Conservation (phyloP, 306 rosid genomes). For the Cajanus cajan region DNA sequence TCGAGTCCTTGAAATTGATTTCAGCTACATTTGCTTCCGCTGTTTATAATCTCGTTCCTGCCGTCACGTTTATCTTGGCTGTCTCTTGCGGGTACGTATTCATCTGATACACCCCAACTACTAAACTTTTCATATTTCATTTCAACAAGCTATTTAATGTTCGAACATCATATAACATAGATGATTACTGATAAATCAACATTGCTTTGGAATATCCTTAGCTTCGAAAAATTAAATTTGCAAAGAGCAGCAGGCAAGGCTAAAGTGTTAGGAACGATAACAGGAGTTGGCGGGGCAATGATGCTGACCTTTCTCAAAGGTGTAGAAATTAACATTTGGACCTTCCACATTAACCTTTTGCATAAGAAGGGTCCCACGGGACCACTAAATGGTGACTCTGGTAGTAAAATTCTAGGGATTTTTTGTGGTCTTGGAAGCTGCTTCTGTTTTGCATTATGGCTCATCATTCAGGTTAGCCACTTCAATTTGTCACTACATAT, state of each 20-base stretch:
- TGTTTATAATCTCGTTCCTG: slow-evolving; percentile 45
- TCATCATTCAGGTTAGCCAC: slow-evolving; percentile 41
- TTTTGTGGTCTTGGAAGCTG: slow-evolving; percentile 44
- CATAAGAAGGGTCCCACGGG: slow-evolving; percentile 17
- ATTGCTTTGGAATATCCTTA: neutral
- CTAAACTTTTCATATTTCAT: neutral
- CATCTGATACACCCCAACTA: neutral
- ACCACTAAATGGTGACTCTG: slow-evolving; percentile 11
- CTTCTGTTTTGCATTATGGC: slow-evolving; percentile 42
- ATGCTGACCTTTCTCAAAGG: slow-evolving; percentile 61
- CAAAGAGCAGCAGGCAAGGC: slow-evolving; percentile 52
- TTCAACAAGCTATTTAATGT: neutral
- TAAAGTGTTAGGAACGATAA: slow-evolving; percentile 55
- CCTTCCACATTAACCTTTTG: slow-evolving; percentile 38
- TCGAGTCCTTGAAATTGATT: slow-evolving; percentile 35
- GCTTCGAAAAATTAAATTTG: neutral
- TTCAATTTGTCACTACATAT: neutral
- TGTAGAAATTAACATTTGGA: slow-evolving; percentile 47
- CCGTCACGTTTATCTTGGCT: slow-evolving; percentile 45
- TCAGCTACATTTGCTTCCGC: slow-evolving; percentile 51
- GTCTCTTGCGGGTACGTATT: slow-evolving; percentile 37
- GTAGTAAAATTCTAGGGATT: slow-evolving; percentile 36
- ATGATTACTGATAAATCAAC: neutral
- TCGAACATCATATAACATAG: neutral
- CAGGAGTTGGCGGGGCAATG: slow-evolving; percentile 81